Evolutionary conservation across 768 basidiomycete genomes (phyloP).

Genomic region (Suillus luteus): DNA sequence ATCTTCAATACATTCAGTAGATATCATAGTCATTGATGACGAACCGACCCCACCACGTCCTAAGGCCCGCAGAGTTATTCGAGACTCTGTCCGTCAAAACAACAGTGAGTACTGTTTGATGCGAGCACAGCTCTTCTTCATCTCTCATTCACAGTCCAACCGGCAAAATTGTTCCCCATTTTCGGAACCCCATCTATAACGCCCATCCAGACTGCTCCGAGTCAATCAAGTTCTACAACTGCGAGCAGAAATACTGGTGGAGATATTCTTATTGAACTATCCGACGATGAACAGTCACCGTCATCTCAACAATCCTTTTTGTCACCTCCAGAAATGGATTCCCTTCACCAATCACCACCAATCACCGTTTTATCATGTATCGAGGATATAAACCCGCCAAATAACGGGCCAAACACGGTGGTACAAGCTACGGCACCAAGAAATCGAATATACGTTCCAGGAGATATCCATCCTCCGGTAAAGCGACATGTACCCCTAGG

Average conservation of each 20-base stretch:
- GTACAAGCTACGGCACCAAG: too few relatives aligned
- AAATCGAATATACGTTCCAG: slow-evolving; percentile 2
- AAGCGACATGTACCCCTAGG: slow-evolving; percentile 1
- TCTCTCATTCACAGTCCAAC: slow-evolving; percentile 16
- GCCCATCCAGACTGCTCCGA: background rate
- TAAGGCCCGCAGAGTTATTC: background rate
- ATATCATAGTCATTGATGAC: slow-evolving; percentile 11
- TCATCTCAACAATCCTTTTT: slow-evolving; percentile 14
- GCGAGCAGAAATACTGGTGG: background rate
- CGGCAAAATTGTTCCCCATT: slow-evolving; percentile 26
- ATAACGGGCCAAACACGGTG: background rate
- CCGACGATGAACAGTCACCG: slow-evolving; percentile 18
- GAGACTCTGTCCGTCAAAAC: background rate
- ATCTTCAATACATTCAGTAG: background rate
- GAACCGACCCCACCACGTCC: slow-evolving; percentile 7
- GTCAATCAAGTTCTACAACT: background rate
- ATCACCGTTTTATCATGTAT: background rate
- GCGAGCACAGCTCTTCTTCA: background rate
- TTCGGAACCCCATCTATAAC: slow-evolving; percentile 20
- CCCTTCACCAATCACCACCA: background rate
- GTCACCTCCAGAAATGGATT: slow-evolving; percentile 1
- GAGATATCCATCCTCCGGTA: background rate
- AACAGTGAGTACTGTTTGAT: slow-evolving; percentile 2
- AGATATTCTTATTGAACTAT: slow-evolving; percentile 11
- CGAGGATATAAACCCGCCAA: background rate